Base-by-base conservation (phyloP, 371 early-diverging fungal genomes). In the Umbelopsis sp. region DNA sequence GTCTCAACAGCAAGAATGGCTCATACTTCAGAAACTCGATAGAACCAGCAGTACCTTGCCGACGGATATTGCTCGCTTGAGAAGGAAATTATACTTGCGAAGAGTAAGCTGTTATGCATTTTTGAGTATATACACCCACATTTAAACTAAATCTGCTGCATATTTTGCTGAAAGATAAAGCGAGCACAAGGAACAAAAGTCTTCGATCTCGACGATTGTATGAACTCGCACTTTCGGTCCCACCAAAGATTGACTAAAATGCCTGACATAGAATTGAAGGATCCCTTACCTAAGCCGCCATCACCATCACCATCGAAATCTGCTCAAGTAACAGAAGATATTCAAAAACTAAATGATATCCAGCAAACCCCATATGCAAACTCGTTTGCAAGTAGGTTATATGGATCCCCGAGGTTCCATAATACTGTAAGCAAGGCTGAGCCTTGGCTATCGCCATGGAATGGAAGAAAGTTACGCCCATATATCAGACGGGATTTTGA, bases 381-480 rank as follows among this genome's bases (percentile, higher is more conserved):
- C 12, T 92, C 94, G 8, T 92, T 95, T 80, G 88, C 88, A 6
- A 90, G 89, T 2, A 79, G 93, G 29, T 73, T 95, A 18, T 74
- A 87, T 73, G 96, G 96, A 6, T 72, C 80, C 5, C 85, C 87
- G 37, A 83, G 82, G 41, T 79, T 74, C 46, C 78, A 79, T 44
- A 70, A 79, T 72, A 82, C 89, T 46, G 72, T 93, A 51, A 87
- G 92, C 29, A 65, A 84, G 25, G 80, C 81, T 9, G 81, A 80
- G 16, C 73, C 89, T 3, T 78, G 81, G 75, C 64, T 83, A 10
- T 89, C 92, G 35, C 81, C 89, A 5, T 92, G 87, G 79, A 85
- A 87, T 25, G 92, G 92, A 10, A 81, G 89, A 3, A 80, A 81
- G 45, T 74, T 93, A 12, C 77, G 84, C 29, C 92, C 93, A 2